Base-by-base conservation (phyloP, 2,329 filamentous ascomycete species). In the Ascochyta fabae region DNA sequence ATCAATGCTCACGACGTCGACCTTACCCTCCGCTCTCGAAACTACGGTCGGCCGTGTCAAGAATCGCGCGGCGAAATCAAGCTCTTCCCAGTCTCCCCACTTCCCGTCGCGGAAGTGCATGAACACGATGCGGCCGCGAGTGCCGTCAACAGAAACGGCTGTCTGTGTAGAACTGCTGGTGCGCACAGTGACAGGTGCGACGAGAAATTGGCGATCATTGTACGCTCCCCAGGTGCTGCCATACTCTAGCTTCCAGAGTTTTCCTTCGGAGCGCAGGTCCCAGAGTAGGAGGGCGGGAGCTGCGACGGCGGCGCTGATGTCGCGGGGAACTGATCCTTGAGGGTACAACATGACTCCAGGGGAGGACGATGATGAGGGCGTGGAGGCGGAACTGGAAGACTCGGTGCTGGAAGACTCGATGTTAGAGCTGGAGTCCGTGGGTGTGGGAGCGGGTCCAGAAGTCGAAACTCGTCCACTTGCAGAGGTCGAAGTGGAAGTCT, bases 81-180 rank as follows among this genome's bases (percentile, higher is more conserved):
- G 45, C 9, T 60, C 58, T 16, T 58, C 38, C 58, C 58, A 60
- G 10, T 41, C 38, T 6, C 41, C 50, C 45, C 49, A 60, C 15
- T 50, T 29, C 22, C 43, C 51, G 16, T 53, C 45, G 27, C 27
- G 40, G 36, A 48, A 58, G 23, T 48, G 44, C 47, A 40, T 48
- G 33, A 45, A 50, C 24, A 60, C 34, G 16, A 60, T 56, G 16
- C 46, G 46, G 7, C 54, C 54, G 15, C n/a, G 51, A 19, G n/a
- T 19, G 13, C 31, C 54, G 3, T 52, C 39, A 35, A 60, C 47
- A 2, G 58, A 48, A 41, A 60, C 40, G 8, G 58, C 58, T 7
- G 40, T 52, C 23, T 58, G 54, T 15, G 38, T 44, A 4, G 6
- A 31, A 2, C 42, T 48, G 16, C 49, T 26, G 2, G 46, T 58